Evolutionary conservation across 2,329 filamentous ascomycete species (phyloP), one percentile per base, ranked within the genome.

Genomic region (Phaeosphaeria sp.): DNA sequence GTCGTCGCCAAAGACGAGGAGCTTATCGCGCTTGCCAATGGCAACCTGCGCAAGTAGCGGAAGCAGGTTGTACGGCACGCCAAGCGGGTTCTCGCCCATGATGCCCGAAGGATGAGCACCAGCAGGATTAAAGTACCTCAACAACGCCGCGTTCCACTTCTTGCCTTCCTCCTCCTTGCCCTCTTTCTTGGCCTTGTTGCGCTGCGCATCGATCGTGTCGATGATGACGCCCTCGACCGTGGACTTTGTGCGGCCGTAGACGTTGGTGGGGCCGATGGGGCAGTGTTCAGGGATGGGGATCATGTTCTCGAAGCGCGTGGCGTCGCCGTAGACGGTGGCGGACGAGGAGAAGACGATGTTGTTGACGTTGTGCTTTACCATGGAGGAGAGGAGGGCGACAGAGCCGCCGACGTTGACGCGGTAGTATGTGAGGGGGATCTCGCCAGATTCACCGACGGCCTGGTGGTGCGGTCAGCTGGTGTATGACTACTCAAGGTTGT

Each of bases 281-380:
- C 95, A 99, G 79, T 91, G 84, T 82, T 99, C 95, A 51, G 95
- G 95, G 74, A 99, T 99, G 64, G 95, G 95, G 66, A 99, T 99
- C 95, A 99, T 99, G 85, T 96, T 90, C 68, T 90, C 89, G 81
- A 97, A 92, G 76, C 93, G 91, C 46, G 95, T 98, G 53, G 94
- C 95, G 80, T 99, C 96, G 75, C 95, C 95, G 79, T 99, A 99
- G 67, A 99, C 95, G 68, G 96, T 99, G 33, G 95, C 95, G 1
- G 93, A 97, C 62, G 93, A 97, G 60, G 94, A 98, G 83, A 99
- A 99, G 80, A 99, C 95, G 72, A 99, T 95, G 84, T 97, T 98
- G 81, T 87, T 87, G 68, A 99, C 93, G 80, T 94, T 90, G 84
- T 97, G 88, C 78, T 89, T 89, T 75, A 87, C 85, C 93, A 99